Evolutionary conservation across 2,329 filamentous ascomycete species (phyloP).

Genomic region (Balansia obtecta): DNA sequence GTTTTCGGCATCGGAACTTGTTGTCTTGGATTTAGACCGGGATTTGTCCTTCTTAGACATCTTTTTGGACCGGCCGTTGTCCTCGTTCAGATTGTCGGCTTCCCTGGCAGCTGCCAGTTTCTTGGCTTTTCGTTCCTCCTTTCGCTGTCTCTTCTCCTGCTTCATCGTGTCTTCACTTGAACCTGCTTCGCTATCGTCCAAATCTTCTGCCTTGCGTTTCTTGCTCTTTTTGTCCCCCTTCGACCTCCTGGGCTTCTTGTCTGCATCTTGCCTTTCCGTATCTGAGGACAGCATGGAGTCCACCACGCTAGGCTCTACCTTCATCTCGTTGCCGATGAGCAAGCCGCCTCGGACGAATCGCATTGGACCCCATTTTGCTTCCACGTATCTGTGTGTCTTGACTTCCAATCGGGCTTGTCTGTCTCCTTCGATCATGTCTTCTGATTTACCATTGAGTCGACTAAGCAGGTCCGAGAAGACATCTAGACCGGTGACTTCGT

Average conservation of each 20-base stretch:
- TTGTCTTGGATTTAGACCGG: constrained; percentile 11
- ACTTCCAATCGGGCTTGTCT: constrained; percentile 54
- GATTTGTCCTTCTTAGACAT: constrained; percentile 16
- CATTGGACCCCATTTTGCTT: constrained; percentile 66
- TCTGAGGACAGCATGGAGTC: constrained; percentile 8
- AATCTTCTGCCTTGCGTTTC: constrained; percentile 35
- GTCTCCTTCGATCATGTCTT: constrained; percentile 59
- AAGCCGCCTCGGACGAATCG: constrained; percentile 82
- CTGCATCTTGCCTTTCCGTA: constrained; percentile 1
- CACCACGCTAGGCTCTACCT: constrained; percentile 19
- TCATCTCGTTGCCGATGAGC: constrained; percentile 43
- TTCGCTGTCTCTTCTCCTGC: constrained; percentile 23
- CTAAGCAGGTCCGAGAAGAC: constrained; percentile 79
- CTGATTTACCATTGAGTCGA: constrained; percentile 76
- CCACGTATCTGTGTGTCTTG: constrained; percentile 61
- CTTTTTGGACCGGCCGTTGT: constrained; percentile 30
- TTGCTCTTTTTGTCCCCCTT: constrained; percentile 35
- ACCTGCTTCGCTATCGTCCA: constrained; percentile 13
- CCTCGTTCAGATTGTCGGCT: constrained; percentile 10
- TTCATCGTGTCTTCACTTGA: constrained; percentile 14
- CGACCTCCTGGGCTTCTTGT: constrained; percentile 13
- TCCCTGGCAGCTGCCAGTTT: constrained; percentile 10
- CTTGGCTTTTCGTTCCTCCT: constrained; percentile 24
- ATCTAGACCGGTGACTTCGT: constrained; percentile 74
- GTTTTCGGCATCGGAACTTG: constrained; percentile 10